A percentile compares a stretch with the other conserved stretches of the same genome.
Conservation (phyloP, 2,329 filamentous ascomycete species). For the Aspergillus sp. region DNA sequence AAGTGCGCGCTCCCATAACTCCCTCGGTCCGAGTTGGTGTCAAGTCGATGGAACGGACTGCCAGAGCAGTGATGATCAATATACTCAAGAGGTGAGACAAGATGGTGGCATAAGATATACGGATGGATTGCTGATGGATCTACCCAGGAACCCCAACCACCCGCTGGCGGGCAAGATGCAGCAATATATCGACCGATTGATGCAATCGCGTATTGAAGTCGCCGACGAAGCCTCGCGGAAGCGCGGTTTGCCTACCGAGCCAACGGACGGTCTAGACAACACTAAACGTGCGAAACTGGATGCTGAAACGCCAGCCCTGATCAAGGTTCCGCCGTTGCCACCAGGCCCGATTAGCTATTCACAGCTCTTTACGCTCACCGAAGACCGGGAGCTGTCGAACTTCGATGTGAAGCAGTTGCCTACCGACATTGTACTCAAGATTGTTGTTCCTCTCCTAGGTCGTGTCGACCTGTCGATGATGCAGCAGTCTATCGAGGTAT, state of each 20-base stretch:
- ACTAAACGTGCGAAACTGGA: constrained; percentile 79
- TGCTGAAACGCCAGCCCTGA: constrained; percentile 50
- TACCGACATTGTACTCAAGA: constrained; percentile 72
- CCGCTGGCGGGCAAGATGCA: constrained; percentile 77
- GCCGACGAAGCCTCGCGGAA: constrained; percentile 79
- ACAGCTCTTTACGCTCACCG: constrained; percentile 83
- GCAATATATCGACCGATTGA: constrained; percentile 79
- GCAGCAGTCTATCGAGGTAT: constrained; percentile 71
- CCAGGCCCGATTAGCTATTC: constrained; percentile 76
- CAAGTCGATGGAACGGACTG: constrained; percentile 93
- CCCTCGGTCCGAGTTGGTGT: constrained; percentile 78
- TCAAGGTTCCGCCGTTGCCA: constrained; percentile 68
- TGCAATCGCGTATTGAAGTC: constrained; percentile 74
- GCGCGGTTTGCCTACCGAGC: constrained; percentile 69
- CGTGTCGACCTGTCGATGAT: constrained; percentile 70
- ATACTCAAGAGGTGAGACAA: constrained; percentile 71
- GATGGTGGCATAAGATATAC: neutral
- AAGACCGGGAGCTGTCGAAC: constrained; percentile 69
- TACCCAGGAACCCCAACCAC: constrained; percentile 72
- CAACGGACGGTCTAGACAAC: constrained; percentile 69
- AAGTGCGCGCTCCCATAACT: constrained; percentile 75
- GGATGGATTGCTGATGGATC: constrained; percentile 23
- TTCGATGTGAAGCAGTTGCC: constrained; percentile 86
- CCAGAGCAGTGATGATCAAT: constrained; percentile 79
- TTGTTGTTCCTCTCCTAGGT: constrained; percentile 76